Evolutionary conservation across 495 filamentous ascomycete species (phyloP).

Genomic region (Rostrohypoxylon terebratum): DNA sequence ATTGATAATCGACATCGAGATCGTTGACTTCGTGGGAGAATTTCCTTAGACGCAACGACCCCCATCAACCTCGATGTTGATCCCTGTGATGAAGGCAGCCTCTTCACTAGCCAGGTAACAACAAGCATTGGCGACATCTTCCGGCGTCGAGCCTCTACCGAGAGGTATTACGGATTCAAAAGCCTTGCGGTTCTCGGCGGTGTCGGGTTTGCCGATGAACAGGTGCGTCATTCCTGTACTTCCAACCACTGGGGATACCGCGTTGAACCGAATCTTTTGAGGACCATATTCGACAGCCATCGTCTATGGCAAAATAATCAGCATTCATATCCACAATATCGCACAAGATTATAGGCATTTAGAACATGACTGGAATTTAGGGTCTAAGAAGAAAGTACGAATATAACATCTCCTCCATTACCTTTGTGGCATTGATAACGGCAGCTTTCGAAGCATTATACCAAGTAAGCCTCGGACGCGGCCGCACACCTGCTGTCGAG

Average conservation of each 20-base stretch:
- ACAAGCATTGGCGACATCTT: slow-evolving; percentile 75
- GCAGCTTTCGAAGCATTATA: slow-evolving; percentile 78
- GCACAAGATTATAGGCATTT: not conserved
- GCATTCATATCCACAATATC: not conserved
- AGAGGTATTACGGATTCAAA: slow-evolving; percentile 76
- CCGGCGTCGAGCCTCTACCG: slow-evolving; percentile 70
- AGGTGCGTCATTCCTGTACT: slow-evolving; percentile 73
- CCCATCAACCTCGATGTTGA: slow-evolving; percentile 70
- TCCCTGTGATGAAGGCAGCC: slow-evolving; percentile 76
- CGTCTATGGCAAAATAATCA: slow-evolving; percentile 54
- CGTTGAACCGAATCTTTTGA: slow-evolving; percentile 73
- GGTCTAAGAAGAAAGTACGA: not conserved
- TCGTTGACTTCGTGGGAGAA: not conserved
- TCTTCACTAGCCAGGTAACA: slow-evolving; percentile 76
- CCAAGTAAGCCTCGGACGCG: slow-evolving; percentile 75
- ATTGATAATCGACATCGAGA: not conserved
- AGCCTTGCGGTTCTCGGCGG: slow-evolving; percentile 73
- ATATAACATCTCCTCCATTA: slow-evolving; percentile 23
- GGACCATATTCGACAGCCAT: slow-evolving; percentile 76
- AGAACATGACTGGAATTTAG: not conserved
- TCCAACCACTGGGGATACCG: slow-evolving; percentile 70
- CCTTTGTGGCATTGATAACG: slow-evolving; percentile 67
- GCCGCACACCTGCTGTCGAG: slow-evolving; percentile 70
- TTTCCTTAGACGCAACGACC: slow-evolving; percentile 55
- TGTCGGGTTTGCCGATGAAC: slow-evolving; percentile 75